These are phyloP conservation scores for Stagonosporopsis chrysanthemi DNA, from an alignment of 2,329 filamentous ascomycete genomes.

Conservation along the genomic window DNA sequence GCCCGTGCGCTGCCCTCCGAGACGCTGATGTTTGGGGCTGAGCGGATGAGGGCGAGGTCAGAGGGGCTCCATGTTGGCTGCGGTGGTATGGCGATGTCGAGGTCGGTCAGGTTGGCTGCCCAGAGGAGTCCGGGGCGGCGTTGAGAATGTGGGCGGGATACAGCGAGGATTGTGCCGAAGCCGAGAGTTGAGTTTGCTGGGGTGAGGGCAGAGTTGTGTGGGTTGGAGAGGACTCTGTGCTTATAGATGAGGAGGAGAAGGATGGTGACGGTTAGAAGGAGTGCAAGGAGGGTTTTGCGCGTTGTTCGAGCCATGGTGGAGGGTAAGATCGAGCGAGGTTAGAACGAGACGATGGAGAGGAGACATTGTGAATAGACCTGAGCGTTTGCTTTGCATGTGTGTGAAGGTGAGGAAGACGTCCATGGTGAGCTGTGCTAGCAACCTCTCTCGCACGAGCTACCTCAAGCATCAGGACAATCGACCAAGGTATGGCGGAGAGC, in stretches of 20 bases:
- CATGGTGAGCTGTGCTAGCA: not conserved
- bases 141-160: constrained; percentile 47
- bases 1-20: not conserved
- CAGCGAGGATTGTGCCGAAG: constrained; percentile 51
- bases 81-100: constrained; percentile 49
- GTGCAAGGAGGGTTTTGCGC: not conserved
- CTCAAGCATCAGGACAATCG: not conserved
- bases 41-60: constrained; percentile 39
- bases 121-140: constrained; percentile 46
- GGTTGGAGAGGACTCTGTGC: not conserved
- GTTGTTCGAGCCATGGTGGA: not conserved
- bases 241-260: not conserved
- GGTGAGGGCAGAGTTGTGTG: not conserved
- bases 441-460: not conserved
- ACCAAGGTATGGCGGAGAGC: not conserved
- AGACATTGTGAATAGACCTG: not conserved
- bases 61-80: constrained; percentile 50
- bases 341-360: not conserved
- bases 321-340: not conserved
- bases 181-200: constrained; percentile 24
- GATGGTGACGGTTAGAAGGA: not conserved
- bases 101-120: constrained; percentile 48
- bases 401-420: not conserved
- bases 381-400: not conserved
- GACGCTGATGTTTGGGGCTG: not conserved